Percentiles rank a stretch among this genome's conserved stretches.
Evolutionary conservation across 257 asterid species (phyloP).

Genomic region (Penstemon barbatus): DNA sequence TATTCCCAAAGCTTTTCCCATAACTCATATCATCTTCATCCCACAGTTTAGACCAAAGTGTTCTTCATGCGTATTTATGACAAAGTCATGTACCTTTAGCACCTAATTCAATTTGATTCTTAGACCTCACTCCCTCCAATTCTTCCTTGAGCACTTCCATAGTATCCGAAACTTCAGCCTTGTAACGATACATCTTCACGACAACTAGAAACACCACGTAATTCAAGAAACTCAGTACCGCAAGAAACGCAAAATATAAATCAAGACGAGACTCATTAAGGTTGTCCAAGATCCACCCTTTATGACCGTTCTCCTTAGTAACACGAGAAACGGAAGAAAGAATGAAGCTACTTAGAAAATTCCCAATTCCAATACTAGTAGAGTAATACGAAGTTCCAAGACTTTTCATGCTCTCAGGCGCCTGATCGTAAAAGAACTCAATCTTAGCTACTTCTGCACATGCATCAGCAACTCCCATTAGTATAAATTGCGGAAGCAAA

Average conservation of each 20-base stretch:
- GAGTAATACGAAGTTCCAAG: slow-evolving; percentile 37
- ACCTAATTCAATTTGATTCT: slow-evolving; percentile 19
- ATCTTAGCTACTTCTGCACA: slow-evolving; percentile 40
- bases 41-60: no score
- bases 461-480: slow-evolving; percentile 49
- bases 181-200: slow-evolving; percentile 28
- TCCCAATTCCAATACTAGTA: slow-evolving; percentile 42
- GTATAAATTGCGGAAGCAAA: slow-evolving; percentile 48
- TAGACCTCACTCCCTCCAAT: slow-evolving; percentile 22
- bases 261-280: slow-evolving; percentile 40
- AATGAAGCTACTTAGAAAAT: slow-evolving; percentile 34
- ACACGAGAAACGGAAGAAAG: slow-evolving; percentile 30
- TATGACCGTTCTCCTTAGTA: slow-evolving; percentile 27
- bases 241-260: slow-evolving; percentile 36
- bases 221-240: slow-evolving; percentile 33
- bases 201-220: slow-evolving; percentile 23
- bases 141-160: slow-evolving; percentile 40
- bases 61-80: background rate
- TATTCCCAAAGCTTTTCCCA: no score
- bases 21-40: no score
- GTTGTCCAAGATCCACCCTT: slow-evolving; percentile 34
- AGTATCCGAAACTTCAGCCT: slow-evolving; percentile 38
- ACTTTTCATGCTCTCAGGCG: slow-evolving; percentile 55
- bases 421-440: slow-evolving; percentile 58
- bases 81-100: background rate